Percentiles rank a stretch among this genome's conserved stretches.
phyloP scores from a whole-genome alignment of 306 rosid species.

The Bauhinia variegata region DNA sequence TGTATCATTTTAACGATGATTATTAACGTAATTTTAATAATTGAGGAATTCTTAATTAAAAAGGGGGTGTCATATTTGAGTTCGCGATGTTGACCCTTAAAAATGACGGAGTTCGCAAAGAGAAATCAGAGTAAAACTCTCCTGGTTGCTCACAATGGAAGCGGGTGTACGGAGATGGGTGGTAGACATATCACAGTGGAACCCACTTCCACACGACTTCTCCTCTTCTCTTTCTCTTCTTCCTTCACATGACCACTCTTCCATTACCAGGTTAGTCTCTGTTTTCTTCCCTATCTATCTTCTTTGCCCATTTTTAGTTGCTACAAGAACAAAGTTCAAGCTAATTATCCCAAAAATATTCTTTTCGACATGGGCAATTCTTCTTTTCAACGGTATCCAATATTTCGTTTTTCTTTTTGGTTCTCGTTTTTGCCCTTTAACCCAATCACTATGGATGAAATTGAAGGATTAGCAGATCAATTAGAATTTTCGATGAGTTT shows the following conservation, averaged over 20 bases:
- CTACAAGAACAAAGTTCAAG: background rate
- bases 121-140: no score
- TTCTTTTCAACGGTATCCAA: no score
- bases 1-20: no score
- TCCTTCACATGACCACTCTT: constrained; percentile 53
- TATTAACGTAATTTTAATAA: no score
- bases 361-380: no score
- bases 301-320: background rate
- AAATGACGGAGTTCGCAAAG: no score
- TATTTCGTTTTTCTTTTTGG: background rate
- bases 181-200: constrained; percentile 76
- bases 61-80: no score
- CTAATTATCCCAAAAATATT: no score
- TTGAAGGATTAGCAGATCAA: background rate
- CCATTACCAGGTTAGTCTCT: constrained; percentile 56
- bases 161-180: constrained; percentile 75
- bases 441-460: background rate
- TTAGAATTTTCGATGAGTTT: background rate
- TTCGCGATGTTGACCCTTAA: no score
- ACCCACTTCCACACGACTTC: constrained; percentile 59
- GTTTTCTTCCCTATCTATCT: background rate
- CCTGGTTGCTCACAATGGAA: constrained; percentile 46
- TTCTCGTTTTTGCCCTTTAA: background rate
- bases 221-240: constrained; percentile 63
- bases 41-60: no score